Conservation (phyloP, 352 stramenopile species). For the Pythium myriotylum region DNA sequence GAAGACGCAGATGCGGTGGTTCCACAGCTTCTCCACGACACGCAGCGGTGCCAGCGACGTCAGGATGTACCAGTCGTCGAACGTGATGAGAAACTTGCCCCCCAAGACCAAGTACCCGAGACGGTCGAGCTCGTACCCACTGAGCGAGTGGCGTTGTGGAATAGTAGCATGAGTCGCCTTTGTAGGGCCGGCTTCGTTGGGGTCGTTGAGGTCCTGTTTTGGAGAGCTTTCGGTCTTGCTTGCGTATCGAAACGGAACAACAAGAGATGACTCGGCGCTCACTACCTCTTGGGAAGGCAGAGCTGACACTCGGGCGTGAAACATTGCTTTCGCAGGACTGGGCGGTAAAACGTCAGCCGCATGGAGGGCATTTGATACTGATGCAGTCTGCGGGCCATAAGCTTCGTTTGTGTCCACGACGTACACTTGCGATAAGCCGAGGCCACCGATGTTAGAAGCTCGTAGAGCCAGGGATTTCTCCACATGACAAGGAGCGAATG, state of each 20-base stretch:
- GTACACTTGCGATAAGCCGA: conserved; percentile 22
- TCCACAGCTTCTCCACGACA: conserved; percentile 23
- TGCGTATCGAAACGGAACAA: background rate
- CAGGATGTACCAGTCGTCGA: conserved; percentile 29
- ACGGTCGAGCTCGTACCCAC: conserved; percentile 21
- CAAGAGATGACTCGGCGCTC: too few relatives aligned
- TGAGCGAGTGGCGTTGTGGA: conserved; percentile 5
- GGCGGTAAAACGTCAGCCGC: background rate
- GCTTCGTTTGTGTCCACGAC: background rate
- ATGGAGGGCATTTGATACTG: background rate
- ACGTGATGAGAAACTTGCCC: conserved; percentile 24
- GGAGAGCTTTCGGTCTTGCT: background rate
- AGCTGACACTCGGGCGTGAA: background rate
- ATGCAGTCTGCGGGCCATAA: background rate
- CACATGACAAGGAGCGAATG: conserved; percentile 2
- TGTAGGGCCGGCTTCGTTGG: background rate
- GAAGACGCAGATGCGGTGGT: conserved; percentile 27
- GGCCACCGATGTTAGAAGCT: conserved; percentile 32
- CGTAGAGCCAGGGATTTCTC: conserved; percentile 33
- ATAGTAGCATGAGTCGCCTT: background rate
- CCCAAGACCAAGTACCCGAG: conserved; percentile 25
- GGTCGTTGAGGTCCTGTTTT: background rate
- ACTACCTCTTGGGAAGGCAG: too few relatives aligned
- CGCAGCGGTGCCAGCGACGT: conserved; percentile 25
- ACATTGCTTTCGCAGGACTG: background rate